These are phyloP conservation scores for Yarrowia sp. DNA, from an alignment of 805 yeast species.

Conservation along the genomic window DNA sequence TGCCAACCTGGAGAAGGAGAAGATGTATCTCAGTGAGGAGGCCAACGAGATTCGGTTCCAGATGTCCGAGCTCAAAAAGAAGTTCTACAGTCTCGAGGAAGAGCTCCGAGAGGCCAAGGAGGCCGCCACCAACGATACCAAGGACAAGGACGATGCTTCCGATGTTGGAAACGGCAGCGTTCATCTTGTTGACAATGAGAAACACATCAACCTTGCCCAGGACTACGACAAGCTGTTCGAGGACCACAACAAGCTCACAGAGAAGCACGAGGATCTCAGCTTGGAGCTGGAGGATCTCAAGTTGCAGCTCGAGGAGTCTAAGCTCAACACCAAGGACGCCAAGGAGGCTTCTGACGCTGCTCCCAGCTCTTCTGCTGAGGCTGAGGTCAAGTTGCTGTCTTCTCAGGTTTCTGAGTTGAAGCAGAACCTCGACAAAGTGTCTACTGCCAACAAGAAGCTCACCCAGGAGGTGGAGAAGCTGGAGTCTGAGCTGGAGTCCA, in stretches of 20 bases:
- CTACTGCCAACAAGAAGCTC: conserved; percentile 19
- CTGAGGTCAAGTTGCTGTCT: conserved; percentile 24
- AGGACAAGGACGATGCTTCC: neutral
- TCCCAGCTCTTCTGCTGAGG: conserved; percentile 23
- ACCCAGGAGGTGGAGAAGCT: conserved; percentile 46
- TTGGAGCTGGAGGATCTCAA: conserved; percentile 29
- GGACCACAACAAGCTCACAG: conserved; percentile 32
- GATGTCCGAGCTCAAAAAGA: conserved; percentile 38
- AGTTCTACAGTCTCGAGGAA: conserved; percentile 29
- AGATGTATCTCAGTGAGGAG: conserved; percentile 45
- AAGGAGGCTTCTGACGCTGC: neutral
- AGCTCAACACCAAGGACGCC: conserved; percentile 8
- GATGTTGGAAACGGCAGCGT: conserved; percentile 44
- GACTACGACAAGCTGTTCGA: conserved; percentile 35
- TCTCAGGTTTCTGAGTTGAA: conserved; percentile 25
- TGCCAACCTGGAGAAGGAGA: conserved; percentile 46
- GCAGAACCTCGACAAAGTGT: conserved; percentile 18
- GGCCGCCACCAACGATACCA: conserved; percentile 18
- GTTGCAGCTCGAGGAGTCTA: conserved; percentile 28
- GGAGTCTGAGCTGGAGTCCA: conserved; percentile 45
- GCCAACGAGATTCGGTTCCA: conserved; percentile 42
- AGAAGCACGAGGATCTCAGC: conserved; percentile 22
- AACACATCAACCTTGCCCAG: conserved; percentile 34
- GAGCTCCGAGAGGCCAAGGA: conserved; percentile 38
- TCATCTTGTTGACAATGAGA: conserved; percentile 48